Evolutionary conservation across 2,329 filamentous ascomycete species (phyloP).

Genomic region (Ophioceras dolichostomum): DNA sequence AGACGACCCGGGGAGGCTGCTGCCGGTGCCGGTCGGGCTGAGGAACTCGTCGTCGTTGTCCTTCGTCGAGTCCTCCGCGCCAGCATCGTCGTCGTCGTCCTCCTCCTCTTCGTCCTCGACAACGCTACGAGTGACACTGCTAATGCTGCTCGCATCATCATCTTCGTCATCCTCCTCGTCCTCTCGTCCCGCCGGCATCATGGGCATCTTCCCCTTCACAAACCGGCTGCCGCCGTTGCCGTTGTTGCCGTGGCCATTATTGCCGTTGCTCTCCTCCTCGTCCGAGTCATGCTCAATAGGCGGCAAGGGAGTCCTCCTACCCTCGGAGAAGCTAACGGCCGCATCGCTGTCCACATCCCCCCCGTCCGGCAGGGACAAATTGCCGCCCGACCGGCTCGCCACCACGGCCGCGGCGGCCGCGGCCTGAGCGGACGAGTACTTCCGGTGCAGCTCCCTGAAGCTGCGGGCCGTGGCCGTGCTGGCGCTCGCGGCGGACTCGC

Average conservation of each 20-base stretch:
- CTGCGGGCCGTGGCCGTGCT: conserved; percentile 57
- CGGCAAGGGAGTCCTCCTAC: conserved; percentile 40
- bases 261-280: conserved; percentile 8
- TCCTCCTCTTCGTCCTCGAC: conserved; percentile 6
- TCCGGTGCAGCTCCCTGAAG: conserved; percentile 49
- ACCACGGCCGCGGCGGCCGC: conserved; percentile 30
- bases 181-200: conserved; percentile 10
- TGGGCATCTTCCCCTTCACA: conserved; percentile 13
- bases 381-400: conserved; percentile 7
- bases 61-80: conserved; percentile 14
- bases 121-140: too few species aligned
- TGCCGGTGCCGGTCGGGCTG: conserved; percentile 18
- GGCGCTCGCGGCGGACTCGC: conserved; percentile 50
- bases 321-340: conserved; percentile 48
- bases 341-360: conserved; percentile 50
- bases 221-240: not conserved
- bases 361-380: conserved; percentile 24
- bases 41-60: conserved; percentile 13
- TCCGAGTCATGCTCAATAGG: conserved; percentile 30
- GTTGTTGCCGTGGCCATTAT: conserved; percentile 3
- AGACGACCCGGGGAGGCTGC: too few species aligned
- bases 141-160: conserved; percentile 6
- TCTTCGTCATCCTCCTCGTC: conserved; percentile 6
- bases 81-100: conserved; percentile 6
- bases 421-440: conserved; percentile 41